Percentiles rank a stretch among this genome's conserved stretches.
phyloP scores from a whole-genome alignment of 495 filamentous ascomycete species.

The Neurospora sublineolata region DNA sequence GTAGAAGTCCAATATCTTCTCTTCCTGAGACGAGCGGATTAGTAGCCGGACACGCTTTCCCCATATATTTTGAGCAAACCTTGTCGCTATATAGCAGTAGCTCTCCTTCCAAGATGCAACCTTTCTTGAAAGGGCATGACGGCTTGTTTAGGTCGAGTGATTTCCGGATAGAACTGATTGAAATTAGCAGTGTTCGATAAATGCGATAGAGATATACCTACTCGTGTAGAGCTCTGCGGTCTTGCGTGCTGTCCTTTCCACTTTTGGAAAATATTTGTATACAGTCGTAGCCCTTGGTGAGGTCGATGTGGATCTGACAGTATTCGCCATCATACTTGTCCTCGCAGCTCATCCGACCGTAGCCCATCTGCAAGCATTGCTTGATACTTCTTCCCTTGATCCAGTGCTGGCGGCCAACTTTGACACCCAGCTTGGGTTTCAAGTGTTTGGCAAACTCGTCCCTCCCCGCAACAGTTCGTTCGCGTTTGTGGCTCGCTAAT shows the following conservation, averaged over 20 bases:
- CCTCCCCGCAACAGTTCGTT: slow-evolving; percentile 13
- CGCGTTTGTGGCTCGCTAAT: slow-evolving; percentile 9
- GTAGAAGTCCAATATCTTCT: slow-evolving; percentile 55
- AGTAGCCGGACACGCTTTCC: not conserved
- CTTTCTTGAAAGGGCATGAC: slow-evolving; percentile 44
- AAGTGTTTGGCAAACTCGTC: slow-evolving; percentile 26
- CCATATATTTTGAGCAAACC: slow-evolving; percentile 12
- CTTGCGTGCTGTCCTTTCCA: slow-evolving; percentile 73
- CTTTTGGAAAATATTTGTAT: slow-evolving; percentile 86
- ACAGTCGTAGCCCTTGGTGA: slow-evolving; percentile 37
- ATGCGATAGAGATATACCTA: slow-evolving; percentile 15
- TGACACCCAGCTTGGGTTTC: slow-evolving; percentile 54
- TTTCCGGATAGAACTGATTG: slow-evolving; percentile 33
- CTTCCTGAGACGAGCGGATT: slow-evolving; percentile 17
- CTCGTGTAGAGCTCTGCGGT: slow-evolving; percentile 50
- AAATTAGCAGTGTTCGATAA: slow-evolving; percentile 2
- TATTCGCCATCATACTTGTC: slow-evolving; percentile 84
- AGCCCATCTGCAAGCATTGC: slow-evolving; percentile 54
- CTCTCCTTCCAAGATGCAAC: slow-evolving; percentile 75
- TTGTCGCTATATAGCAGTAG: slow-evolving; percentile 64
- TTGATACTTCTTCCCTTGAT: slow-evolving; percentile 67
- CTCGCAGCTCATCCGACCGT: slow-evolving; percentile 58
- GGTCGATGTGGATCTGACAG: slow-evolving; percentile 74
- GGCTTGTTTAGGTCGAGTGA: slow-evolving; percentile 46
- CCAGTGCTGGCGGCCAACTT: slow-evolving; percentile 62